phyloP scores from a whole-genome alignment of 1,139 yeast species.

The Geotrichum carabidarum region DNA sequence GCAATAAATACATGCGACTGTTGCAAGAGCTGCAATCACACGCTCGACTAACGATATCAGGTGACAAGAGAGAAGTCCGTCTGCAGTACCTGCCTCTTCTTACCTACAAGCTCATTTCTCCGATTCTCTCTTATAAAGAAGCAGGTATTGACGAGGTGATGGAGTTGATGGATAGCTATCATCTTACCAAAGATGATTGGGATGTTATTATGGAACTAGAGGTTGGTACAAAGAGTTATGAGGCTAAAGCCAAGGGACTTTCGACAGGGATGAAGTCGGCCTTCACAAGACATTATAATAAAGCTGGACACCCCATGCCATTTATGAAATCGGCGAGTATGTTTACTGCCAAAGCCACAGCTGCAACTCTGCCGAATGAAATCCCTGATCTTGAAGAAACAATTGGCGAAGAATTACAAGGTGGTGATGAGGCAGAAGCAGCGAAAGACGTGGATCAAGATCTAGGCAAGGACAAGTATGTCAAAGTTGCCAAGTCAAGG shows the following conservation, averaged over 20 bases:
- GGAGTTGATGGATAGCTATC: constrained; percentile 72
- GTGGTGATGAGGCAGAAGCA: constrained; percentile 45
- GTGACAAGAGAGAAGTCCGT: constrained; percentile 70
- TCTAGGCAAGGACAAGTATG: constrained; percentile 53
- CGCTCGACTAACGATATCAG: constrained; percentile 70
- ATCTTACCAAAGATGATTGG: constrained; percentile 86
- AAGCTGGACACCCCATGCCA: constrained; percentile 73
- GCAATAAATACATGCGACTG: constrained; percentile 68
- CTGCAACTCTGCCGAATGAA: constrained; percentile 30
- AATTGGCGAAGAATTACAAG: constrained; percentile 57
- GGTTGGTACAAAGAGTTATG: constrained; percentile 50
- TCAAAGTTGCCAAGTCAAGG: constrained; percentile 44
- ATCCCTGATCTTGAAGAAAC: constrained; percentile 57
- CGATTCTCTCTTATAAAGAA: constrained; percentile 49
- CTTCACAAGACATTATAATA: constrained; percentile 79
- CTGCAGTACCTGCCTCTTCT: constrained; percentile 70
- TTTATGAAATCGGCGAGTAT: constrained; percentile 61
- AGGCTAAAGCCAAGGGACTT: constrained; percentile 60
- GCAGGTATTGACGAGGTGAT: constrained; percentile 67
- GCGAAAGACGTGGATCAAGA: constrained; percentile 39
- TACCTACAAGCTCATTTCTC: constrained; percentile 50
- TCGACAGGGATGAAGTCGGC: constrained; percentile 73
- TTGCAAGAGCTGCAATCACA: constrained; percentile 87
- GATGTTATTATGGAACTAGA: constrained; percentile 78
- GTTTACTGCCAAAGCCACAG: constrained; percentile 42